Percentiles rank a stretch among this genome's conserved stretches.
These are phyloP conservation scores for Polyporus arcularius DNA, from an alignment of 768 basidiomycete species.

Conservation along the genomic window DNA sequence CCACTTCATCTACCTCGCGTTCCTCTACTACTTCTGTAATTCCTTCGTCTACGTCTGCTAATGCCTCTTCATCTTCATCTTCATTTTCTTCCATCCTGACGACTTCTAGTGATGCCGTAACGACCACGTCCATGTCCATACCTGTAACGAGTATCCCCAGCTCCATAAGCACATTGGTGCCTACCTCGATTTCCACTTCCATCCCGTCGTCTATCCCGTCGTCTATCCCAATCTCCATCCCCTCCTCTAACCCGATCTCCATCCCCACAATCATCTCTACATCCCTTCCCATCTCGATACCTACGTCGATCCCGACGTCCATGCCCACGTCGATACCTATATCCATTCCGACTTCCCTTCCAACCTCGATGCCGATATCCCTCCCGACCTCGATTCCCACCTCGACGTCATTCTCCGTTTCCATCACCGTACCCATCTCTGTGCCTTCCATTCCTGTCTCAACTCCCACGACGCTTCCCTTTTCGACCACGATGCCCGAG, in stretches of 20 bases:
- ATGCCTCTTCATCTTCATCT: too few relatives aligned
- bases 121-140: not conserved
- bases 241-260: not conserved
- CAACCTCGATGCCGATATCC: constrained; percentile 4
- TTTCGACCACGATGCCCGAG: not conserved
- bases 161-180: not conserved
- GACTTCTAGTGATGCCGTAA: not conserved
- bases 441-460: not conserved
- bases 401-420: not conserved
- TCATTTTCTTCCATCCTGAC: too few relatives aligned
- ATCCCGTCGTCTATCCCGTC: constrained; percentile 1
- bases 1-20: too few relatives aligned
- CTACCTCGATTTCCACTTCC: constrained; percentile 2
- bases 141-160: not conserved
- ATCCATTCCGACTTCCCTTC: constrained; percentile 1
- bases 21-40: too few relatives aligned
- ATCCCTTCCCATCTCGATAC: not conserved
- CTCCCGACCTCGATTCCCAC: not conserved
- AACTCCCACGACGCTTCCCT: not conserved
- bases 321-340: not conserved
- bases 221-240: not conserved
- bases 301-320: not conserved
- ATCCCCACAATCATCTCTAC: not conserved
- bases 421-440: not conserved
- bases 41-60: too few relatives aligned